A percentile compares a stretch with the other conserved stretches of the same genome.
These are phyloP conservation scores for Mycena epipterygia DNA, from an alignment of 768 basidiomycete species.

Conservation along the genomic window DNA sequence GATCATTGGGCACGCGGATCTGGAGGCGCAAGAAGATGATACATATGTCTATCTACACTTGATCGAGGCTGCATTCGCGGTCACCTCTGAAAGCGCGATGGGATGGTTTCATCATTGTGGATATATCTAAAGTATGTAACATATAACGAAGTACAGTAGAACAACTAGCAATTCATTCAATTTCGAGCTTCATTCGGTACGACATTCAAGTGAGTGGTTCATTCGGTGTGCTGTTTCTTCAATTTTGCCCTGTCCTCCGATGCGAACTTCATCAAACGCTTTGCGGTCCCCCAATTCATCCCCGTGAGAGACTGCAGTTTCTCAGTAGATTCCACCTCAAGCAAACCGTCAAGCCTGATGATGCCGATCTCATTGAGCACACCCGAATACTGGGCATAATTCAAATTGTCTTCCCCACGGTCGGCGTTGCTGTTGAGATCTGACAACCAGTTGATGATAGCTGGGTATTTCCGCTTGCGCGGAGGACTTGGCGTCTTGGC, in stretches of 20 bases:
- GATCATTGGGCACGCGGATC: too few relatives aligned
- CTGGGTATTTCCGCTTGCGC: neutral
- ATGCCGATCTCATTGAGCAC: neutral
- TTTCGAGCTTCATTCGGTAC: too few relatives aligned
- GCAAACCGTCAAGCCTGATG: neutral
- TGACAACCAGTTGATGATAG: neutral
- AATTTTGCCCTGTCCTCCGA: neutral
- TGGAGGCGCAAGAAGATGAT: too few relatives aligned
- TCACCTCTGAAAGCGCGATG: too few relatives aligned
- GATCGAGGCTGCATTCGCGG: too few relatives aligned
- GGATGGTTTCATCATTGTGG: too few relatives aligned
- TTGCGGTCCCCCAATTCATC: constrained; percentile 3
- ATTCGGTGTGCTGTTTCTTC: neutral
- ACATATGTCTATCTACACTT: too few relatives aligned
- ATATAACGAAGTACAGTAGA: too few relatives aligned
- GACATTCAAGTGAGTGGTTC: too few relatives aligned
- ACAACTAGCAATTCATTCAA: too few relatives aligned
- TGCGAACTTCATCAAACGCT: constrained; percentile 19
- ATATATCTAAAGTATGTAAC: too few relatives aligned
- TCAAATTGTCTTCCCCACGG: neutral
- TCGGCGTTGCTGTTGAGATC: neutral
- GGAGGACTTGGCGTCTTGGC: neutral
- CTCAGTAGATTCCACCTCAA: neutral
- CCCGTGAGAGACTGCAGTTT: neutral
- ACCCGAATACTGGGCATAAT: too few relatives aligned